Conservation (phyloP, 306 rosid genomes). For the Quercus rubra region DNA sequence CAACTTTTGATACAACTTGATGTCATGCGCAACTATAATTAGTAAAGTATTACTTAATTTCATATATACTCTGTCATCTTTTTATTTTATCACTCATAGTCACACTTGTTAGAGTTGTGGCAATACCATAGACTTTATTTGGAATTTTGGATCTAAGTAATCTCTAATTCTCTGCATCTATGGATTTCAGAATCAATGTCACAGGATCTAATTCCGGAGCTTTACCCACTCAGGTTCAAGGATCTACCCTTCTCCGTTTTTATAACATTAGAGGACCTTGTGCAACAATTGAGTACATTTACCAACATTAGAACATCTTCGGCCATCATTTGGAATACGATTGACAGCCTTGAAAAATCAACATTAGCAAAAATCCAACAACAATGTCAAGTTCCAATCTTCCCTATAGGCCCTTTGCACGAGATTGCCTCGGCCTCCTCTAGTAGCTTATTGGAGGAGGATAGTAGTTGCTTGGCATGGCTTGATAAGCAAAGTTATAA, state of each 20-base stretch:
- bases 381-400: conserved; percentile 19
- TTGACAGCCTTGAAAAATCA: conserved; percentile 24
- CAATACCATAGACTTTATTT: too few species aligned
- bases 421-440: conserved; percentile 13
- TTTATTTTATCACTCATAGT: too few species aligned
- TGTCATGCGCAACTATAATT: too few species aligned
- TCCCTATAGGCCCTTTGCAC: conserved; percentile 50
- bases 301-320: conserved; percentile 15
- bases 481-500: conserved; percentile 18
- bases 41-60: too few species aligned
- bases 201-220: conserved; percentile 28
- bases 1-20: too few species aligned
- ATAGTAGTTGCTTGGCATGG: conserved; percentile 23
- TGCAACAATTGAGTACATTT: neutral
- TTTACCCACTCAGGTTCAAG: conserved; percentile 42
- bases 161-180: neutral
- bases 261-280: neutral
- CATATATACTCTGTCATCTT: too few species aligned
- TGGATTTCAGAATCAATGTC: conserved; percentile 21
- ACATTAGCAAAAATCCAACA: conserved; percentile 25
- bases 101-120: too few species aligned
- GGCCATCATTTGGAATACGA: conserved; percentile 44
- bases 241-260: conserved; percentile 39
- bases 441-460: conserved; percentile 24
- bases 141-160: neutral